phyloP scores from a whole-genome alignment of 2,329 filamentous ascomycete species.

The Teratosphaeria viscida region DNA sequence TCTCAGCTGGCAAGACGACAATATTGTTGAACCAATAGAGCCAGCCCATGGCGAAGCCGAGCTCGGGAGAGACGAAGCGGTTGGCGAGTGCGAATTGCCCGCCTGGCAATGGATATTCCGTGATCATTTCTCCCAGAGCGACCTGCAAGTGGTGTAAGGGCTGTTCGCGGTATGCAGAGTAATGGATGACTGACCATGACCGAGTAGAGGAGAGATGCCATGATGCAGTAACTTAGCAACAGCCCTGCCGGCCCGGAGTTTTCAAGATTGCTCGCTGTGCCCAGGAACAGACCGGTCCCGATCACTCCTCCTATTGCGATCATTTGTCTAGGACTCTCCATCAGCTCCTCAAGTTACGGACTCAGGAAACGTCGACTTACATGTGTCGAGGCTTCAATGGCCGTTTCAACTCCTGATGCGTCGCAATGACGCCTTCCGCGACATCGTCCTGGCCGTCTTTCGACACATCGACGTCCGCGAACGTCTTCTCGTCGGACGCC shows the following conservation, averaged over 20 bases:
- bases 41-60: constrained; percentile 22
- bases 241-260: constrained; percentile 40
- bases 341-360: neutral
- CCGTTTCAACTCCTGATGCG: neutral
- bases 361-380: neutral
- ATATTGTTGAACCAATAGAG: constrained; percentile 22
- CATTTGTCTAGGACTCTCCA: constrained; percentile 17
- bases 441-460: neutral
- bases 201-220: constrained; percentile 23
- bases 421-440: neutral
- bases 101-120: constrained; percentile 25
- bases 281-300: constrained; percentile 46
- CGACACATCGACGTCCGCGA: neutral
- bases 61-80: constrained; percentile 26
- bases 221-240: constrained; percentile 35
- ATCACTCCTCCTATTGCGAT: constrained; percentile 29
- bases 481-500: neutral
- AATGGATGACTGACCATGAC: constrained; percentile 17
- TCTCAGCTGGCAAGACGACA: constrained; percentile 23
- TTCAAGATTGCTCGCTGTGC: constrained; percentile 37
- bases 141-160: neutral
- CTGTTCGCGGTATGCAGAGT: neutral
- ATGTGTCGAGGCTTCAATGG: constrained; percentile 24
- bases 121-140: constrained; percentile 24
- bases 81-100: constrained; percentile 25